phyloP scores from a whole-genome alignment of 139 green algal species.

The Asterochloris sp. region DNA sequence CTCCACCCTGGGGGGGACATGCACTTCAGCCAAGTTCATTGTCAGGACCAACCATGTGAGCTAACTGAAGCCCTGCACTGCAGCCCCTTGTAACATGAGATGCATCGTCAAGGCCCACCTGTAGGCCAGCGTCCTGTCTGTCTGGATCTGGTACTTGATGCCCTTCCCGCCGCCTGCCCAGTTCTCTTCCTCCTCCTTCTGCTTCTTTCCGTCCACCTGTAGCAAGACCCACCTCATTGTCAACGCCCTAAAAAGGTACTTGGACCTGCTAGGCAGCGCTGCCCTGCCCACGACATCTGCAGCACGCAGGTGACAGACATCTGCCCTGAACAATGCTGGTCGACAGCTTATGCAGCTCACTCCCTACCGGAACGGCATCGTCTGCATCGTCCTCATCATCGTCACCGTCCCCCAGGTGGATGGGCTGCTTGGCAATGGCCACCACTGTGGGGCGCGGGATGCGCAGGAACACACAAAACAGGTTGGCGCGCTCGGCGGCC shows the following conservation, averaged over 20 bases:
- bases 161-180: constrained; percentile 4
- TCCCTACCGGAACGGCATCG: not conserved
- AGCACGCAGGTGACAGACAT: too few species aligned
- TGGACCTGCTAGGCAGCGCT: too few species aligned
- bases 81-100: too few species aligned
- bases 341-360: too few species aligned
- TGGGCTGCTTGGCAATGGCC: not conserved
- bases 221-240: too few species aligned
- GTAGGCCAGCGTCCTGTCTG: constrained; percentile 7
- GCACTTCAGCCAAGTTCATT: too few species aligned
- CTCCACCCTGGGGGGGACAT: too few species aligned
- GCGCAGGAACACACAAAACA: constrained; percentile 7
- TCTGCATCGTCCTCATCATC: constrained; percentile 9
- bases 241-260: too few species aligned
- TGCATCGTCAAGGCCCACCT: not conserved
- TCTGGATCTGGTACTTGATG: constrained; percentile 9
- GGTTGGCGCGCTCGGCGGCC: not conserved
- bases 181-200: constrained; percentile 15
- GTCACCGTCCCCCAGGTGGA: not conserved
- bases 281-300: too few species aligned
- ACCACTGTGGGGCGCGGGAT: constrained; percentile 8
- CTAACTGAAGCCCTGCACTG: too few species aligned
- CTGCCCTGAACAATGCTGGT: too few species aligned
- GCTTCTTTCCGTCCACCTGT: not conserved
- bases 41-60: too few species aligned